phyloP scores from a whole-genome alignment of 148 eudicot genomes.

The Talinum fruticosum region DNA sequence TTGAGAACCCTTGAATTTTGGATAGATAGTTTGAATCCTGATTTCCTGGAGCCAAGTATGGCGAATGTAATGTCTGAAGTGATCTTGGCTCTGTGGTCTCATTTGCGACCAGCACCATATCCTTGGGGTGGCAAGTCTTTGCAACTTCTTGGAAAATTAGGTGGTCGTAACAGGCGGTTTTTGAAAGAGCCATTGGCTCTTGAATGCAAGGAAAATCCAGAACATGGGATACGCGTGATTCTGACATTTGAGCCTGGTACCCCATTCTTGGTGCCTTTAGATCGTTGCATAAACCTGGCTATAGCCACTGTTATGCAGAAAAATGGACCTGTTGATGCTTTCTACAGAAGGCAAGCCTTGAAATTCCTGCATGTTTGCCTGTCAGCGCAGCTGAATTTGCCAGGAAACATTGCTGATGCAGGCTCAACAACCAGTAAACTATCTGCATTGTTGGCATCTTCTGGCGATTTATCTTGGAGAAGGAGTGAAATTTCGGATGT shows the following conservation, averaged over 20 bases:
- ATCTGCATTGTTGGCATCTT: conserved; percentile 56
- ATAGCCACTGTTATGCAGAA: conserved; percentile 86
- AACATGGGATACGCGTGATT: conserved; percentile 95
- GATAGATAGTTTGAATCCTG: conserved; percentile 99
- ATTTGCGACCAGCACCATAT: conserved; percentile 88
- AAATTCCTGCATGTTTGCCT: conserved; percentile 88
- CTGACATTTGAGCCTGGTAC: conserved; percentile 97
- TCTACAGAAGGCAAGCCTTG: conserved; percentile 86
- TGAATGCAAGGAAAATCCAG: conserved; percentile 98
- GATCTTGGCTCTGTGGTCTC: conserved; percentile 90
- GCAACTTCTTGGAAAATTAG: conserved; percentile 96
- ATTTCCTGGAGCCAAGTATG: conserved; percentile 98
- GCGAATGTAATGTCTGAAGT: conserved; percentile 98
- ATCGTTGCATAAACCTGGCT: conserved; percentile 96
- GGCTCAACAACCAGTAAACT: conserved; percentile 56
- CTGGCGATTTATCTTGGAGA: conserved; percentile 71
- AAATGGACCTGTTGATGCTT: conserved; percentile 67
- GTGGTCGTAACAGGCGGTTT: conserved; percentile 96
- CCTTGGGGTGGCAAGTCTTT: conserved; percentile 90
- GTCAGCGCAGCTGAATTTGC: conserved; percentile 89
- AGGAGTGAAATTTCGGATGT: conserved; percentile 69
- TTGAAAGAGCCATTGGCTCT: conserved; percentile 95
- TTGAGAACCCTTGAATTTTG: conserved; percentile 94
- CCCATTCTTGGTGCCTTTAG: conserved; percentile 94
- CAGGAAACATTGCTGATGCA: conserved; percentile 67